Conservation (phyloP, 495 filamentous ascomycete genomes). For the Penicillium desertorum region DNA sequence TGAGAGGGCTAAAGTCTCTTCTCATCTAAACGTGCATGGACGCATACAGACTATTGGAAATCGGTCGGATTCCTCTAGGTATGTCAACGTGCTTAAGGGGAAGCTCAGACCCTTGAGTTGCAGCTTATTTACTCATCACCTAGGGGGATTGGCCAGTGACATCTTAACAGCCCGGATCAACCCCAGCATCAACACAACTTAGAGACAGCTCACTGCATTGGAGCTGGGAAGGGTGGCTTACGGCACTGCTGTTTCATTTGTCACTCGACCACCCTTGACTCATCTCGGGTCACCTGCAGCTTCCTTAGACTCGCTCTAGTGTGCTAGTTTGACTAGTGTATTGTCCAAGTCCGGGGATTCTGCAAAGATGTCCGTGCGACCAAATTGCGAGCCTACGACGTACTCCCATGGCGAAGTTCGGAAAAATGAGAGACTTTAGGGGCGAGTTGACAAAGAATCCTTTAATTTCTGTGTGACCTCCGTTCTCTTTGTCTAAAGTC, state of each 20-base stretch:
- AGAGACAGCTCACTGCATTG: slow-evolving; percentile 7
- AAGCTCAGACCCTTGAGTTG: slow-evolving; percentile 4
- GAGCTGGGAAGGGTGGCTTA: slow-evolving; percentile 15
- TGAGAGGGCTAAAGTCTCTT: background rate
- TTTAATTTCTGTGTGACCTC: background rate
- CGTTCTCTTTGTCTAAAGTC: background rate
- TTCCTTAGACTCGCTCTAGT: slow-evolving; percentile 26
- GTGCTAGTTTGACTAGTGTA: slow-evolving; percentile 20
- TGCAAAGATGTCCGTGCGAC: slow-evolving; percentile 36
- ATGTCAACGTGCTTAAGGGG: background rate
- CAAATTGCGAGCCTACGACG: background rate
- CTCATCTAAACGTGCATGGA: background rate
- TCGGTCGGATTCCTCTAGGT: background rate
- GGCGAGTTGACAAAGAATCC: background rate
- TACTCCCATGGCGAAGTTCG: background rate
- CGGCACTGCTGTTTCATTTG: slow-evolving; percentile 26
- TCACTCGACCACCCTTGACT: slow-evolving; percentile 23
- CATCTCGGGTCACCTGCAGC: slow-evolving; percentile 36
- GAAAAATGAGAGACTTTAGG: background rate
- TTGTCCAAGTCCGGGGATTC: slow-evolving; percentile 29
- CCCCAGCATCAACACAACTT: background rate
- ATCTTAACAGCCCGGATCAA: background rate
- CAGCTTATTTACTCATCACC: slow-evolving; percentile 5
- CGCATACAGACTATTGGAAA: slow-evolving; percentile 1
- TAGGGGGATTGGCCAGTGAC: background rate